Percentiles rank a stretch among this genome's conserved stretches.
phyloP scores from a whole-genome alignment of 108 stramenopile genomes.

The Pseudonitzschia pungens region DNA sequence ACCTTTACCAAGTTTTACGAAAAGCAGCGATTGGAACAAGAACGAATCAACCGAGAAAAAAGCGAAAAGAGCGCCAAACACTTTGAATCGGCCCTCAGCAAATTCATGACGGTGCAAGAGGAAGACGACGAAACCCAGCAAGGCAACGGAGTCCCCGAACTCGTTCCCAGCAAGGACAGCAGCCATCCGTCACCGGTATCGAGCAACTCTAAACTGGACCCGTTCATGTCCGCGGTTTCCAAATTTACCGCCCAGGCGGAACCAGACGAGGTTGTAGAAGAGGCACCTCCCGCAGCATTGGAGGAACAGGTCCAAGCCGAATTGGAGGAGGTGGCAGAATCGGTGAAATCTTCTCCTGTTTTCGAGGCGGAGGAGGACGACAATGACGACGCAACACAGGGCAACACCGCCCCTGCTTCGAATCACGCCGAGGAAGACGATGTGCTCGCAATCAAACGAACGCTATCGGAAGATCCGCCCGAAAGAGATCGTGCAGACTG shows the following conservation, averaged over 20 bases:
- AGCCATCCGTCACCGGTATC: neutral
- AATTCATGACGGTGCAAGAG: slow-evolving; percentile 11
- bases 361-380: slow-evolving; percentile 3
- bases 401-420: too few species aligned
- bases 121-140: neutral
- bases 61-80: neutral
- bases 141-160: neutral
- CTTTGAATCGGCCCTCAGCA: slow-evolving; percentile 14
- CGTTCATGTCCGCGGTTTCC: slow-evolving; percentile 16
- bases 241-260: neutral
- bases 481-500: neutral
- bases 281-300: neutral
- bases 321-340: neutral
- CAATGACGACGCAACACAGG: neutral
- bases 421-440: neutral
- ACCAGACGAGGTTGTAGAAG: neutral
- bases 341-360: neutral
- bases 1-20: slow-evolving; percentile 17
- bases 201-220: slow-evolving; percentile 2
- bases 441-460: neutral
- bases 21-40: slow-evolving; percentile 5
- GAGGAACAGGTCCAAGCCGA: neutral
- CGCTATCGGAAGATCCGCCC: neutral
- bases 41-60: neutral
- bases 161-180: slow-evolving; percentile 16